A percentile compares a stretch with the other conserved stretches of the same genome.
Evolutionary conservation across 352 stramenopile species (phyloP).

Genomic region (Phytophthora tentaculata): DNA sequence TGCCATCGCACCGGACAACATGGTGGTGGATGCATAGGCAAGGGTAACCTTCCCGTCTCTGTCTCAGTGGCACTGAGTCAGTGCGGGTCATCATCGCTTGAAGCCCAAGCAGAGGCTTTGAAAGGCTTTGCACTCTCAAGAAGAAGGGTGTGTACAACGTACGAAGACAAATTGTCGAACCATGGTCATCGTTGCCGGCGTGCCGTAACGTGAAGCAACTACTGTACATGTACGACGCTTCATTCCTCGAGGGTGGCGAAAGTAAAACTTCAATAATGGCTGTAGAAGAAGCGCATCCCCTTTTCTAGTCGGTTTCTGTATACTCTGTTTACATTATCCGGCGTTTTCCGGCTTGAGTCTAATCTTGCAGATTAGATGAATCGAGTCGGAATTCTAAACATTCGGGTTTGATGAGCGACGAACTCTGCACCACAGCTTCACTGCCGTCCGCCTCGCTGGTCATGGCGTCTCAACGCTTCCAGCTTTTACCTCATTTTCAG

Average conservation of each 20-base stretch:
- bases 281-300: slow-evolving; percentile 25
- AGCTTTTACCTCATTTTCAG: slow-evolving; percentile 22
- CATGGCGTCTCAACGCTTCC: neutral
- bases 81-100: slow-evolving; percentile 8
- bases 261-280: slow-evolving; percentile 1
- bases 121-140: slow-evolving; percentile 4
- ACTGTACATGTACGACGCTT: too few species aligned
- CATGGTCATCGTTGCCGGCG: neutral
- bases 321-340: neutral
- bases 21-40: slow-evolving; percentile 13
- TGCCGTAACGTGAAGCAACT: too few species aligned
- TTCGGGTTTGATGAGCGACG: slow-evolving; percentile 12
- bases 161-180: too few species aligned
- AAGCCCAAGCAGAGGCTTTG: slow-evolving; percentile 16
- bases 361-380: slow-evolving; percentile 28
- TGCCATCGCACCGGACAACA: slow-evolving; percentile 33
- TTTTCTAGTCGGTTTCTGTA: slow-evolving; percentile 1
- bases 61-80: too few species aligned
- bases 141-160: too few species aligned
- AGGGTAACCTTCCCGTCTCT: slow-evolving; percentile 15
- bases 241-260: too few species aligned
- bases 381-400: slow-evolving; percentile 12
- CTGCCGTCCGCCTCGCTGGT: neutral
- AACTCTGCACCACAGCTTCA: neutral
- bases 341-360: slow-evolving; percentile 13